A percentile compares a stretch with the other conserved stretches of the same genome.
phyloP scores from a whole-genome alignment of 148 eudicot species.

The Cornus kousa region DNA sequence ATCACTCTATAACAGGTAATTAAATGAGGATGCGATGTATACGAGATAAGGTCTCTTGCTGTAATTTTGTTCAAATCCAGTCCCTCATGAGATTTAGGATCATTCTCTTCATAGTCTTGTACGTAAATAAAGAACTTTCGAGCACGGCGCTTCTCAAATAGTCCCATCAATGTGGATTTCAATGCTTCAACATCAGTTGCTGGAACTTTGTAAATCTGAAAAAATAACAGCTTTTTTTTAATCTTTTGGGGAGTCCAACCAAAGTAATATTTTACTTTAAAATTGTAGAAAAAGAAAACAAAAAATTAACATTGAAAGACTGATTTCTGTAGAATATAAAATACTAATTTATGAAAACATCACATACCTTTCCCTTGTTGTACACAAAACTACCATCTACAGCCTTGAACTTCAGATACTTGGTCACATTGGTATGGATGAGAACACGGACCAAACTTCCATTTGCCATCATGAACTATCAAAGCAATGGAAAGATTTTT shows the following conservation, averaged over 20 bases:
- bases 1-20: not conserved
- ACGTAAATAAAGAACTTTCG: slow-evolving; percentile 80
- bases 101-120: slow-evolving; percentile 76
- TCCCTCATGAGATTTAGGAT: slow-evolving; percentile 79
- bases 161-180: slow-evolving; percentile 76
- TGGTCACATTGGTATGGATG: slow-evolving; percentile 74
- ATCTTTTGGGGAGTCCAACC: not conserved
- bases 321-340: not conserved
- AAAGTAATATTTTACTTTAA: too few species aligned
- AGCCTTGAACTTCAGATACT: slow-evolving; percentile 80
- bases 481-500: not conserved
- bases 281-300: too few species aligned
- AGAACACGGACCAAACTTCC: slow-evolving; percentile 71
- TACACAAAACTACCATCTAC: slow-evolving; percentile 91
- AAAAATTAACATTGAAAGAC: not conserved
- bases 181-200: slow-evolving; percentile 89
- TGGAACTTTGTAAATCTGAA: slow-evolving; percentile 83
- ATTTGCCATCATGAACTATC: slow-evolving; percentile 87
- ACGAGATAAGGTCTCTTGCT: slow-evolving; percentile 71
- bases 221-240: not conserved
- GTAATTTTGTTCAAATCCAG: slow-evolving; percentile 60
- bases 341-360: not conserved
- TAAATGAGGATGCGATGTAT: slow-evolving; percentile 11
- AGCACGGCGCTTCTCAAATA: slow-evolving; percentile 78
- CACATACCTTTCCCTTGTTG: slow-evolving; percentile 72